Evolutionary conservation across 257 asterid genomes (phyloP).

Genomic region (Nicotiana noctiflora): DNA sequence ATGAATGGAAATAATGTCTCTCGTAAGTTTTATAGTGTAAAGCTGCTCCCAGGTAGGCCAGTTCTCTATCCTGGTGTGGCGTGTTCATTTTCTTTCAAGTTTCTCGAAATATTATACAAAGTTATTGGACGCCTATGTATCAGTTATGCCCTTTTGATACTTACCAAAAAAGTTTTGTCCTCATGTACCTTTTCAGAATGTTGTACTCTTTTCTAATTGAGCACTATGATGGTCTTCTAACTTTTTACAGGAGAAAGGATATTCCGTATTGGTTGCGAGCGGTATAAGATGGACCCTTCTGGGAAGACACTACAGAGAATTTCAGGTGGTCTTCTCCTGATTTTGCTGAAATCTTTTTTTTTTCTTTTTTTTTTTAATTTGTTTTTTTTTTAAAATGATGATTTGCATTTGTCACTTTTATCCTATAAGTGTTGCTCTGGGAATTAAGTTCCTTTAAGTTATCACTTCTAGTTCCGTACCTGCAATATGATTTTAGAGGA

Average conservation of each 20-base stretch:
- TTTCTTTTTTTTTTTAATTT: background rate
- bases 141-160: background rate
- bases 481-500: background rate
- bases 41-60: conserved; percentile 69
- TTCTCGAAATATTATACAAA: background rate
- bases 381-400: background rate
- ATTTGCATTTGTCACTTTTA: background rate
- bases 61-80: conserved; percentile 82
- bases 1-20: conserved; percentile 60
- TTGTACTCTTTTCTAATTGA: background rate
- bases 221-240: conserved; percentile 8
- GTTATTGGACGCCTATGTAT: background rate
- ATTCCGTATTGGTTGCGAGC: conserved; percentile 87
- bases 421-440: background rate
- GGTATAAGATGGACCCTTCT: conserved; percentile 86
- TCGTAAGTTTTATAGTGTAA: conserved; percentile 76
- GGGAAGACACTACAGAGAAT: conserved; percentile 81
- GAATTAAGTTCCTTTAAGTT: background rate
- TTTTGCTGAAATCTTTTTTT: conserved; percentile 1
- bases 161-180: background rate
- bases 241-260: conserved; percentile 69
- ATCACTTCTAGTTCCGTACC: background rate
- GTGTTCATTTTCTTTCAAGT: conserved; percentile 12
- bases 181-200: background rate
- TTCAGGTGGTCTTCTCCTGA: conserved; percentile 46